Base-by-base conservation (phyloP, 2,329 filamentous ascomycete species). In the Bipolaris victoriae region DNA sequence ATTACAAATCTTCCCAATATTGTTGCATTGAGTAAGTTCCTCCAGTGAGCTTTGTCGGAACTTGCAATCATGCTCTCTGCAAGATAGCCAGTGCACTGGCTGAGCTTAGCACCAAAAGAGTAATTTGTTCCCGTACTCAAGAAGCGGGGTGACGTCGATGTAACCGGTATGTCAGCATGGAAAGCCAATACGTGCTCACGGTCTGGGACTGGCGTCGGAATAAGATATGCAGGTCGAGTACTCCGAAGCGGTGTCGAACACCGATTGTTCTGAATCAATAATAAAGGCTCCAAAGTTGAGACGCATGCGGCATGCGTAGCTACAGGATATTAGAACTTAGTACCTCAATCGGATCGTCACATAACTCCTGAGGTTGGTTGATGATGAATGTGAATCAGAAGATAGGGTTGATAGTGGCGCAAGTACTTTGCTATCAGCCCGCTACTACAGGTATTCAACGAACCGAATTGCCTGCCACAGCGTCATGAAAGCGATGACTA, bases 61-160 rank as follows among this genome's bases (percentile, higher is more conserved):
- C 11, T 11, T 13, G 33, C 2, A 36, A 18, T 11, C 7, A 1
- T 7, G 20, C n/a, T 20, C 15, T 20, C 16, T 37, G 18, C 31
- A 55, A n/a, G 9, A 37, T 13, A 7, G 16, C 9, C 20, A 20
- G 11, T 40, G 18, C 7, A 18, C 24, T 20, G 16, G 13, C 31
- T 26, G 11, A 36, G 13, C 16, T 45, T 24, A 26, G 31, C 6
- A 35, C 18, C 49, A 31, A 26, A 57, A 37, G 7, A 53, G 49
- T 20, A 16, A 48, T 37, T 11, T 29, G 7, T 29, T 57, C 37
- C 43, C 11, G 36, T n/a, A 29, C 15, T 18, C 24, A 39, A 40
- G 20, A 45, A 41, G 53, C 53, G 53, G 53, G 53, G 54, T 43
- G 2, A 13, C 22, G 15, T 18, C 22, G 9, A 20, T 16, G n/a